A percentile compares a stretch with the other conserved stretches of the same genome.
Evolutionary conservation across 2,329 filamentous ascomycete species (phyloP).

Genomic region (Sporothrix humicola): DNA sequence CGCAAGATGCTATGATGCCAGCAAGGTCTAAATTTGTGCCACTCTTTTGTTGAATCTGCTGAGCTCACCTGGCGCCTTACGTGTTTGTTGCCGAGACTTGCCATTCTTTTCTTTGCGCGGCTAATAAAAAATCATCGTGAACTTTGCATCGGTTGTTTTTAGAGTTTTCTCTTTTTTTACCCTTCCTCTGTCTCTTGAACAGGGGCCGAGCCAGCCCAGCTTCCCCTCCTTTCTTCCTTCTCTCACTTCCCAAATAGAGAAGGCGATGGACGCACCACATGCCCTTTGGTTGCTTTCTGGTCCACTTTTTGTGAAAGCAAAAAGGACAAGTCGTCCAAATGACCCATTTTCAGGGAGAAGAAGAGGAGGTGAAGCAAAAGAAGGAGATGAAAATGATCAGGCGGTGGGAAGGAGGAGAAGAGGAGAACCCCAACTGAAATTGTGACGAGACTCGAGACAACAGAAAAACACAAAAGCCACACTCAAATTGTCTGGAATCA

Average conservation of each 20-base stretch:
- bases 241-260: not conserved
- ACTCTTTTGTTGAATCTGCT: not conserved
- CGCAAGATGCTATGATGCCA: constrained; percentile 24
- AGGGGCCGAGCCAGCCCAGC: not conserved
- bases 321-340: constrained; percentile 10
- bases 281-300: not conserved
- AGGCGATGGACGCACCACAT: constrained; percentile 4
- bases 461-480: not conserved
- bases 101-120: not conserved
- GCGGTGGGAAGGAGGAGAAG: not conserved
- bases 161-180: not conserved
- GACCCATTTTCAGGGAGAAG: constrained; percentile 2
- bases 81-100: not conserved
- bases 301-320: not conserved
- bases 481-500: too few species aligned
- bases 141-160: not conserved
- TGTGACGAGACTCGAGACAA: not conserved
- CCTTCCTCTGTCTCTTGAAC: too few species aligned
- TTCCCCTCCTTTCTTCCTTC: constrained; percentile 9
- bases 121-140: constrained; percentile 19
- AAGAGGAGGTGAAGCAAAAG: constrained; percentile 5
- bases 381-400: not conserved
- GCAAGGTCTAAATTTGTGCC: constrained; percentile 3
- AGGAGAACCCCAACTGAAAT: constrained; percentile 8
- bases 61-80: not conserved